Evolutionary conservation across 495 filamentous ascomycete genomes (phyloP).

Genomic region (Aspergillus cavernicola): DNA sequence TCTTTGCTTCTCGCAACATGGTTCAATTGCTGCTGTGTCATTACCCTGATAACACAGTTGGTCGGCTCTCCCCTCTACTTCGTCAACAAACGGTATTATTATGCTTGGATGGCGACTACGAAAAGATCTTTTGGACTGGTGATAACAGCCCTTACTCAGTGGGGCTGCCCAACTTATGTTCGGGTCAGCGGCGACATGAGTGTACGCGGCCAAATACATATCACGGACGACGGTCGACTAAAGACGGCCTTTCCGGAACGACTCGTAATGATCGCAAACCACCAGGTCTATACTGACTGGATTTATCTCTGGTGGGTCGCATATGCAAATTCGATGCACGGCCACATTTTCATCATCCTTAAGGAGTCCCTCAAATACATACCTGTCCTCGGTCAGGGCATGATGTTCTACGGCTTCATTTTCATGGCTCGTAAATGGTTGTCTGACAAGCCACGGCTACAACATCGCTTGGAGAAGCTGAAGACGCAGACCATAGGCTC

Average conservation of each 20-base stretch:
- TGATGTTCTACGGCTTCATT: conserved; percentile 68
- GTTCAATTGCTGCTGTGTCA: conserved; percentile 54
- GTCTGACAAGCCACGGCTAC: conserved; percentile 57
- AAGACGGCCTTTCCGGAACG: conserved; percentile 57
- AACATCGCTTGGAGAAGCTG: conserved; percentile 57
- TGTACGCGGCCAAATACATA: conserved; percentile 54
- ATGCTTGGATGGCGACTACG: conserved; percentile 62
- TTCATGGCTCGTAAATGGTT: conserved; percentile 68
- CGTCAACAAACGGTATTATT: conserved; percentile 56
- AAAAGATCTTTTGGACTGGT: conserved; percentile 62
- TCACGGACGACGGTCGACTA: conserved; percentile 52
- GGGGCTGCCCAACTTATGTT: conserved; percentile 57
- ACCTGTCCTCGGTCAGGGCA: conserved; percentile 59
- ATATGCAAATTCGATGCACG: conserved; percentile 62
- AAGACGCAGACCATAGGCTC: conserved; percentile 50
- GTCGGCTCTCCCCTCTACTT: conserved; percentile 58
- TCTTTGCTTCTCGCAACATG: conserved; percentile 61
- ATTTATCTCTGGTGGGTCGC: conserved; percentile 69
- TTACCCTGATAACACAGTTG: conserved; percentile 52
- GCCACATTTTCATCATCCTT: conserved; percentile 65
- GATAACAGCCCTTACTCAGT: conserved; percentile 57
- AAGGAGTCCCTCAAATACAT: conserved; percentile 67
- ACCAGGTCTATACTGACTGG: conserved; percentile 72
- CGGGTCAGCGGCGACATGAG: conserved; percentile 60
- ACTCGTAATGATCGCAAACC: conserved; percentile 62